A percentile compares a stretch with the other conserved stretches of the same genome.
Evolutionary conservation across 2,329 filamentous ascomycete species (phyloP).

Genomic region (Epichloe sp.): DNA sequence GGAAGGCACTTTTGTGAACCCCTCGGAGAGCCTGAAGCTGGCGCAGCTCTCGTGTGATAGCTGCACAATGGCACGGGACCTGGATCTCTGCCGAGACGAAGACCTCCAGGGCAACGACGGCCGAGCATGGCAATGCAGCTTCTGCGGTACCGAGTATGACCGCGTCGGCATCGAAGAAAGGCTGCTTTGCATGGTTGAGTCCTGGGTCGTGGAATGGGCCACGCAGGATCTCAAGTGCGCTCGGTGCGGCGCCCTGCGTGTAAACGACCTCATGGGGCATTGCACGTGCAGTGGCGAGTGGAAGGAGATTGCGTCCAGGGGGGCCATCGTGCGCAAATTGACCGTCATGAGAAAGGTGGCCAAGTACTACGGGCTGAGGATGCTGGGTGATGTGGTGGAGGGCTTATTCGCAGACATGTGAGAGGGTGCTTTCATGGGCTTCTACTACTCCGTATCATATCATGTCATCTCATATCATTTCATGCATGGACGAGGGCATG

Average conservation of each 20-base stretch:
- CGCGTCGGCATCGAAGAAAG: slow-evolving; percentile 73
- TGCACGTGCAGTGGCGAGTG: slow-evolving; percentile 86
- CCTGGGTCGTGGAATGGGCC: slow-evolving; percentile 64
- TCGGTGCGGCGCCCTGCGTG: slow-evolving; percentile 56
- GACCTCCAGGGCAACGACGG: slow-evolving; percentile 44
- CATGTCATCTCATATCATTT: no score
- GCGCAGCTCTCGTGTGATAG: slow-evolving; percentile 72
- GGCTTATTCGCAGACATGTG: slow-evolving; percentile 41
- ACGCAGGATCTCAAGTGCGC: slow-evolving; percentile 80
- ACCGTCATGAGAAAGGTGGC: slow-evolving; percentile 63
- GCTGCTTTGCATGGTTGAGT: slow-evolving; percentile 65
- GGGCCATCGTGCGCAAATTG: slow-evolving; percentile 50
- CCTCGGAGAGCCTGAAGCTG: slow-evolving; percentile 61
- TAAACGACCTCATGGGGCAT: slow-evolving; percentile 94
- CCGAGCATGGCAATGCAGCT: slow-evolving; percentile 59
- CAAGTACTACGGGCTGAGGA: slow-evolving; percentile 64
- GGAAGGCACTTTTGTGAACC: slow-evolving; percentile 80
- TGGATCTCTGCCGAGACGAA: slow-evolving; percentile 86
- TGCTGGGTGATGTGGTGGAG: slow-evolving; percentile 64
- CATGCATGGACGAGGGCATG: no score
- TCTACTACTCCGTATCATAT: no score
- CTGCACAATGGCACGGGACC: slow-evolving; percentile 77
- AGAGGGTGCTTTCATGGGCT: background rate
- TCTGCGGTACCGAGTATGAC: slow-evolving; percentile 65
- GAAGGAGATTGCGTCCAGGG: slow-evolving; percentile 56